phyloP scores from a whole-genome alignment of 345 rosid genomes.

The Lepidium didymum region DNA sequence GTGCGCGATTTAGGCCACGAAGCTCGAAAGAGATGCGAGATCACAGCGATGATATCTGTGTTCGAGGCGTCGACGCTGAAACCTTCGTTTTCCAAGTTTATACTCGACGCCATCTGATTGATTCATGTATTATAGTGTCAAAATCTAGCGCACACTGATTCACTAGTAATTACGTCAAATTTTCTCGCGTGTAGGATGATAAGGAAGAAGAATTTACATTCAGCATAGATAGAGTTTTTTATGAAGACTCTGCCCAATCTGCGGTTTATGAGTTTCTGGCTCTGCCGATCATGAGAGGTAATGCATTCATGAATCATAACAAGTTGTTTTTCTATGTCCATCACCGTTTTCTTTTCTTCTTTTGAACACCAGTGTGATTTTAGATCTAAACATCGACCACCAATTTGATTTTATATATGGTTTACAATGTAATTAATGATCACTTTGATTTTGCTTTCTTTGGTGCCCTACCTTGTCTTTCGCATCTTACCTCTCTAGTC shows the following conservation, averaged over 20 bases:
- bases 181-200: constrained; percentile 40
- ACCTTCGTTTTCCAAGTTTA: constrained; percentile 58
- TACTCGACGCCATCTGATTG: neutral
- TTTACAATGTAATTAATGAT: neutral
- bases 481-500: neutral
- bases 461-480: neutral
- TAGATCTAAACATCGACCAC: neutral
- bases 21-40: constrained; percentile 58
- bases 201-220: constrained; percentile 61
- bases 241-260: constrained; percentile 50
- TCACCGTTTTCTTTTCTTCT: neutral
- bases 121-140: neutral
- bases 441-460: neutral
- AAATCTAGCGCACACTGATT: neutral
- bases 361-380: neutral
- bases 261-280: constrained; percentile 62
- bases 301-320: no score
- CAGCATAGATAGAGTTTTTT: constrained; percentile 57
- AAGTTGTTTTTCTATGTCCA: no score
- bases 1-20: constrained; percentile 76
- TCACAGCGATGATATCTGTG: constrained; percentile 40
- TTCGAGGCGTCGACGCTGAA: constrained; percentile 46
- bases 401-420: neutral
- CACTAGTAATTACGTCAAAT: neutral
- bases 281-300: constrained; percentile 66